phyloP scores from a whole-genome alignment of 345 rosid species.

The Noccaea bulbosa region DNA sequence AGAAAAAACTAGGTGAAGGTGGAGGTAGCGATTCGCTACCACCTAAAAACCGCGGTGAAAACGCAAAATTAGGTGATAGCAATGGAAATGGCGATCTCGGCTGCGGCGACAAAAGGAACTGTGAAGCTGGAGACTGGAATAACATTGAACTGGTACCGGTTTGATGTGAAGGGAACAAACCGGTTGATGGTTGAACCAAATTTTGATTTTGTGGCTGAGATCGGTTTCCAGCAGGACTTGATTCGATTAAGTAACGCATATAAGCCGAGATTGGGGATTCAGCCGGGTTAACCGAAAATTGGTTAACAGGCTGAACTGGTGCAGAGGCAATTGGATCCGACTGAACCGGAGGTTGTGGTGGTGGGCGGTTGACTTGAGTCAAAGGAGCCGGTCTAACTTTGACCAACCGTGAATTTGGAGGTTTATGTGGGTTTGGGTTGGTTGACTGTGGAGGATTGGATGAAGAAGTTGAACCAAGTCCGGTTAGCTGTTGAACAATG shows the following conservation, averaged over 20 bases:
- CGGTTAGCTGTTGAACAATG: conserved; percentile 90
- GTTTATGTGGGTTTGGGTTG: conserved; percentile 75
- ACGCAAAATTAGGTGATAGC: conserved; percentile 73
- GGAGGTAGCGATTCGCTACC: conserved; percentile 78
- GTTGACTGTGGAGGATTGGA: conserved; percentile 54
- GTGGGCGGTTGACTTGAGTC: conserved; percentile 64
- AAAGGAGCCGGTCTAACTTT: conserved; percentile 91
- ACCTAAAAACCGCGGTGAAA: conserved; percentile 77
- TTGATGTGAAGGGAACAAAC: conserved; percentile 48
- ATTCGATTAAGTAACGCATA: conserved; percentile 73
- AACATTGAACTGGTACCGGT: conserved; percentile 55
- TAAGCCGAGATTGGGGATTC: conserved; percentile 87
- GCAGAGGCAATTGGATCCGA: conserved; percentile 7
- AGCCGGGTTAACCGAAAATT: conserved; percentile 29
- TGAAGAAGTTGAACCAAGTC: conserved; percentile 57
- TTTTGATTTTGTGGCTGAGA: conserved; percentile 46
- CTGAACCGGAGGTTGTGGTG: conserved; percentile 46
- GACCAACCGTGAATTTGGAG: conserved; percentile 77
- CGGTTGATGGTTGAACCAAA: conserved; percentile 48
- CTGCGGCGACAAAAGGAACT: conserved; percentile 66
- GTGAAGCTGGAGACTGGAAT: conserved; percentile 79
- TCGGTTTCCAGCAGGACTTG: conserved; percentile 57
- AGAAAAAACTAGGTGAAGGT: conserved; percentile 72
- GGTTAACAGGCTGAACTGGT: conserved; percentile 32
- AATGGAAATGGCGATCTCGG: conserved; percentile 62